Base-by-base conservation (phyloP, 805 yeast species). In the Candida silvatica region DNA sequence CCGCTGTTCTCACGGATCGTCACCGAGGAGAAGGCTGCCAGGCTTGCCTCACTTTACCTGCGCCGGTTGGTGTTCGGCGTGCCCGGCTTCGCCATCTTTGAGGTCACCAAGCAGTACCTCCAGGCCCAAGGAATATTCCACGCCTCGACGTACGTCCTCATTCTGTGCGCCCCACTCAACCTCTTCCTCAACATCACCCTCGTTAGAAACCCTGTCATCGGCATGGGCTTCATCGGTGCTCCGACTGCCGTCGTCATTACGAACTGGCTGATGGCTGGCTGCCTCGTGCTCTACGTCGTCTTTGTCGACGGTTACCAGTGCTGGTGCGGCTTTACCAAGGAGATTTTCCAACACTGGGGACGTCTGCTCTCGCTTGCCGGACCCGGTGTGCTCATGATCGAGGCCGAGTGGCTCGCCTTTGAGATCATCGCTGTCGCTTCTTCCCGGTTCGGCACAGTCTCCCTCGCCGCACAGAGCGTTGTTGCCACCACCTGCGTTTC, bases 71-170 rank as follows among this genome's bases (percentile, higher is more conserved):
- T 71, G 2, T 66, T 67, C 30, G 77, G 80, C 14, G 66, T 72
- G 15, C 80, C 80, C 3, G 78, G 74, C 2, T 73, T 69, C 47
- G 64, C 72, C 23, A 40, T 69, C 4, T 73, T 73, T 42, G 80
- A 73, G 47, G 70, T 74, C 41, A 67, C 74, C 17, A 73, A 72
- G 47, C 63, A 74, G 37, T 73, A 66, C 40, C 57, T 73, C 37
- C 78, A 72, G 53, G 73, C 77, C 4, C 79, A 73, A 46, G 78
- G 77, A 3, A 66, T 73, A 7, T 73, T 69, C 48, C 77, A 72
- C 43, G 66, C 73, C 16, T 69, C 77, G 4, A 71, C 77, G 2
- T 66, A 68, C 39, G 73, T 70, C 6, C 59, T 73, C 37, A 51
- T 71, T 15, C 42, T 73, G 19, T 74, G 75, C 22, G 77, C 77